A percentile compares a stretch with the other conserved stretches of the same genome.
phyloP scores from a whole-genome alignment of 176 grass and related monocot species.

The Otatea glauca region DNA sequence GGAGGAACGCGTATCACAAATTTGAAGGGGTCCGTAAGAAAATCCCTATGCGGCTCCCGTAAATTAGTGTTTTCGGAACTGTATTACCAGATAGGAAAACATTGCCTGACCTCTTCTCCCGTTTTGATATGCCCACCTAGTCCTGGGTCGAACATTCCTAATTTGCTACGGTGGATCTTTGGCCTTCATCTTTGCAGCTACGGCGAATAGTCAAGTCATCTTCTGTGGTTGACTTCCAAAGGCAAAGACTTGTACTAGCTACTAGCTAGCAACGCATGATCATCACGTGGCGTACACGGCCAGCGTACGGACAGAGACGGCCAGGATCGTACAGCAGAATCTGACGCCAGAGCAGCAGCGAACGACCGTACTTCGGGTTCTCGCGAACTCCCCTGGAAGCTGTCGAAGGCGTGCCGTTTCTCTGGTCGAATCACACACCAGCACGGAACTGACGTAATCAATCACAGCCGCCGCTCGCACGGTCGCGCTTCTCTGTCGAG shows the following conservation, averaged over 20 bases:
- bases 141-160: not conserved
- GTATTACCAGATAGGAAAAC: no score
- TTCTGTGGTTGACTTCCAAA: constrained; percentile 27
- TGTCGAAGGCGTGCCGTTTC: not conserved
- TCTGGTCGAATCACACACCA: not conserved
- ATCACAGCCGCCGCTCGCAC: not conserved
- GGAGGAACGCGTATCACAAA: no score
- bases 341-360: not conserved
- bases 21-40: no score
- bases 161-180: not conserved
- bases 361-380: not conserved
- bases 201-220: constrained; percentile 38
- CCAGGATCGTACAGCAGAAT: not conserved
- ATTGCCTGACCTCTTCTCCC: not conserved
- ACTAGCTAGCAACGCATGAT: not conserved
- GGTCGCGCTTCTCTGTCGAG: not conserved
- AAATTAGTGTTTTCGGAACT: no score
- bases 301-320: not conserved
- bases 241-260: not conserved
- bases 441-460: not conserved
- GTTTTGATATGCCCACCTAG: not conserved
- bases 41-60: no score
- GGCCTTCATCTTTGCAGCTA: not conserved
- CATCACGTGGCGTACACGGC: constrained; percentile 11
- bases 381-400: constrained; percentile 23